A percentile compares a stretch with the other conserved stretches of the same genome.
phyloP scores from a whole-genome alignment of 1,139 yeast species.

The Suhomyces chickasaworum region DNA sequence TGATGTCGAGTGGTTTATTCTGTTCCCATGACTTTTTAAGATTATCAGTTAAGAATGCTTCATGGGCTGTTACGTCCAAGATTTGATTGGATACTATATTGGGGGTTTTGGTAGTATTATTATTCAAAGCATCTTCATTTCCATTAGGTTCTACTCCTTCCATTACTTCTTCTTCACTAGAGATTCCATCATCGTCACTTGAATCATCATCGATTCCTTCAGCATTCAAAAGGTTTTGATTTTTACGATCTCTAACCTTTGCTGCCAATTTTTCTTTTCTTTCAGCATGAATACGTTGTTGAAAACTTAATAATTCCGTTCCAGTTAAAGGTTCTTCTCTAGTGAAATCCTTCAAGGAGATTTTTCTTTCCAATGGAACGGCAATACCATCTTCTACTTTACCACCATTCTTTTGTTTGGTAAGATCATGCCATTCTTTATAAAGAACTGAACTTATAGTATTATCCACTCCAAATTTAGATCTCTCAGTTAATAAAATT shows the following conservation, averaged over 20 bases:
- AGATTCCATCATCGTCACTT: conserved; percentile 30
- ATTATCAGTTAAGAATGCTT: conserved; percentile 44
- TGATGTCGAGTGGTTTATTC: conserved; percentile 58
- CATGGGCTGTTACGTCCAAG: conserved; percentile 43
- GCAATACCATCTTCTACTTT: conserved; percentile 58
- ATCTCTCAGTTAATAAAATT: conserved; percentile 70
- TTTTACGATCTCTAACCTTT: conserved; percentile 58
- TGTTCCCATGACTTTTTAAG: conserved; percentile 42
- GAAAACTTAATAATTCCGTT: conserved; percentile 51
- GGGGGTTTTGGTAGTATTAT: not conserved
- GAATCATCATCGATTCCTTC: conserved; percentile 41
- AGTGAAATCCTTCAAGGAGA: conserved; percentile 34
- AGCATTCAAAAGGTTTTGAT: conserved; percentile 53
- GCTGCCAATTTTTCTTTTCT: conserved; percentile 51
- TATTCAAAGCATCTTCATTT: conserved; percentile 17
- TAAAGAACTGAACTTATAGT: conserved; percentile 45
- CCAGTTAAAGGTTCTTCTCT: conserved; percentile 55
- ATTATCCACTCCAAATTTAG: conserved; percentile 31
- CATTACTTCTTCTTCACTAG: conserved; percentile 9
- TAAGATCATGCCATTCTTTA: conserved; percentile 56
- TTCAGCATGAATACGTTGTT: conserved; percentile 43
- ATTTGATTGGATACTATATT: conserved; percentile 7
- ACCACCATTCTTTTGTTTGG: conserved; percentile 40
- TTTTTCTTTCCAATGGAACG: conserved; percentile 50
- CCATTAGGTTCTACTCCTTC: conserved; percentile 2